Percentiles rank a stretch among this genome's conserved stretches.
Conservation (phyloP, 140 eudicot genomes). For the Senecio squalidus region DNA sequence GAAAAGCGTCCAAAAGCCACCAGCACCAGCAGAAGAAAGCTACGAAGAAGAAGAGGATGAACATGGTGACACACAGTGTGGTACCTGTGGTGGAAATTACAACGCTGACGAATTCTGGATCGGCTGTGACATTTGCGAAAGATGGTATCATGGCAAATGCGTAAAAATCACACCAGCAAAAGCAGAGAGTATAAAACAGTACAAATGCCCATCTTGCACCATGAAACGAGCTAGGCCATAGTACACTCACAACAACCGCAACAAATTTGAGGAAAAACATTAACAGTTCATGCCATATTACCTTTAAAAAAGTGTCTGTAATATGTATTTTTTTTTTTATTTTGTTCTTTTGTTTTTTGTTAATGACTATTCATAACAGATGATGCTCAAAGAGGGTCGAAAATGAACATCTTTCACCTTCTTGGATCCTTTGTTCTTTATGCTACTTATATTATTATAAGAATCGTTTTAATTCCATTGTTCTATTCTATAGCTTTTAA, state of each 20-base stretch:
- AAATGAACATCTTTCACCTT: constrained; percentile 13
- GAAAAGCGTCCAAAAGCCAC: constrained; percentile 54
- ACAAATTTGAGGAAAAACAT: constrained; percentile 10
- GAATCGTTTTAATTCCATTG: background rate
- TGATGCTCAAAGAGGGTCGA: constrained; percentile 12
- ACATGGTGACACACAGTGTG: constrained; percentile 86
- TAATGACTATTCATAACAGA: constrained; percentile 23
- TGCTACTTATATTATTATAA: background rate
- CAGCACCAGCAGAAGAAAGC: constrained; percentile 53
- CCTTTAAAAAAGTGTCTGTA: constrained; percentile 23
- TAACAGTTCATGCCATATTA: constrained; percentile 14
- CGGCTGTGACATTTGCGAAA: constrained; percentile 88
- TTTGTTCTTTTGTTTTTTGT: too few species aligned
- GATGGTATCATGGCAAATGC: constrained; percentile 93
- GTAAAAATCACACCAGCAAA: constrained; percentile 90
- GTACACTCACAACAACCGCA: too few species aligned
- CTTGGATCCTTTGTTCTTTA: constrained; percentile 14
- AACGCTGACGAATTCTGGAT: constrained; percentile 95
- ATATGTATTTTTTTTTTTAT: constrained; percentile 21
- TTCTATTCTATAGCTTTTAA: too few species aligned
- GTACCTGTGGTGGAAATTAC: constrained; percentile 90
- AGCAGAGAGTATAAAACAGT: constrained; percentile 82
- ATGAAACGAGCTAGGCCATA: constrained; percentile 12
- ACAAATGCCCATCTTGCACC: constrained; percentile 95
- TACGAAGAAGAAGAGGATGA: constrained; percentile 79